Evolutionary conservation across 2,329 filamentous ascomycete species (phyloP), one percentile per base, ranked within the genome.

Genomic region (Hirsutella rhossiliensis): DNA sequence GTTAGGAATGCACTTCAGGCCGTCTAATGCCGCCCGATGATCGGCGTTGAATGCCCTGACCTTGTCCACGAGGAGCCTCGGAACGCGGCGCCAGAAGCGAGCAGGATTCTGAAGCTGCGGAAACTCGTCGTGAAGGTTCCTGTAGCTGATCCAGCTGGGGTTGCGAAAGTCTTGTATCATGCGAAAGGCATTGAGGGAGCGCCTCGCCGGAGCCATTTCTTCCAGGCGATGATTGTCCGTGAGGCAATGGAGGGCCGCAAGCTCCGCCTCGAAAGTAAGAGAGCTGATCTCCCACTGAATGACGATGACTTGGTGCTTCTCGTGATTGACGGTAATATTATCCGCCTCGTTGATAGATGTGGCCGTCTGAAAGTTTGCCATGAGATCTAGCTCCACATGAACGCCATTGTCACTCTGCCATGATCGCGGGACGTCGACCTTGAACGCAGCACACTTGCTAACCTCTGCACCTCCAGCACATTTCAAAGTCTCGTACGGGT

Each of bases 321-420:
- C 4, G 1, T 53, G 30, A 7, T 50, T 48, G 1, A 60, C 7
- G 1, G n/a, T 39, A 1, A 59, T 42, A 5, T 32, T 46, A 2
- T 31, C 6, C 5, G 54, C 42, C 7, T 58, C 50, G 1, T 52
- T 47, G 0, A 59, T 50, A 4, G 46, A 0, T 69, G 74, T 15
- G 71, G 75, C 56, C 72, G 80, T 57, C 72, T 80, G 67, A 76
- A 84, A 63, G 71, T 79, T 68, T 62, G 75, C 44, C 79, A 83
- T 63, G 69, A 84, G 59, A 68, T 84, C 41, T 56, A 61, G 18
- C 11, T 61, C 53, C 2, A 56, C 12, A 3, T 55, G 47, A 0
- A 43, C 41, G 0, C 58, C 59, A 1, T 56, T 48, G 0, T 52
- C 45, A 1, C 49, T 52, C 19, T 55, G 48, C 52, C 54, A 59